Evolutionary conservation across 345 rosid species (phyloP).

Genomic region (Pistacia integerrima): DNA sequence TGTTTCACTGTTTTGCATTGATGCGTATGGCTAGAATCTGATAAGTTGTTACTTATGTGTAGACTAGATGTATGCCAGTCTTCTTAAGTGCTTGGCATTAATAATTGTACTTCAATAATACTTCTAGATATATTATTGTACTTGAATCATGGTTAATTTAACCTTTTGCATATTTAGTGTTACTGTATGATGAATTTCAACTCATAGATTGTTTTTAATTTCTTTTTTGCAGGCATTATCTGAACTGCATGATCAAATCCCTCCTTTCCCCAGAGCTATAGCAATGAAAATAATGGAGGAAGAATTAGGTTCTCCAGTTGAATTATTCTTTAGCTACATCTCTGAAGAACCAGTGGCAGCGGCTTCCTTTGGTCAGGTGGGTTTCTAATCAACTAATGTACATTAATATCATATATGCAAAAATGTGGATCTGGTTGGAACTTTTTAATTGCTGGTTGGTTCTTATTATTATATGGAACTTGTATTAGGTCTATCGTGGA

Average conservation of each 20-base stretch:
- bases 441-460: background rate
- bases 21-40: background rate
- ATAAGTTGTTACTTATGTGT: background rate
- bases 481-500: conserved; percentile 77
- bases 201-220: conserved; percentile 10
- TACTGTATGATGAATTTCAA: background rate
- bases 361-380: conserved; percentile 97
- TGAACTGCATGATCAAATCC: conserved; percentile 85
- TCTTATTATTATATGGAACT: conserved; percentile 21
- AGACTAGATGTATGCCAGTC: background rate
- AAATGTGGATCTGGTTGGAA: background rate
- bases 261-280: conserved; percentile 70
- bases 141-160: background rate
- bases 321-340: conserved; percentile 63
- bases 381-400: background rate
- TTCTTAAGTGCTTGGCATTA: background rate
- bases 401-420: conserved; percentile 6
- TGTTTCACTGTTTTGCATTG: background rate
- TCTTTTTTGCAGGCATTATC: conserved; percentile 79
- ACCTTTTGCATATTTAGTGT: background rate
- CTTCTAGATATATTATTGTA: background rate
- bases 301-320: conserved; percentile 80
- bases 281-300: conserved; percentile 87
- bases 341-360: conserved; percentile 93
- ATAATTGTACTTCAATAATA: background rate